phyloP scores from a whole-genome alignment of 2,329 filamentous ascomycete genomes.

The Pyrenophora tritici-repentis region DNA sequence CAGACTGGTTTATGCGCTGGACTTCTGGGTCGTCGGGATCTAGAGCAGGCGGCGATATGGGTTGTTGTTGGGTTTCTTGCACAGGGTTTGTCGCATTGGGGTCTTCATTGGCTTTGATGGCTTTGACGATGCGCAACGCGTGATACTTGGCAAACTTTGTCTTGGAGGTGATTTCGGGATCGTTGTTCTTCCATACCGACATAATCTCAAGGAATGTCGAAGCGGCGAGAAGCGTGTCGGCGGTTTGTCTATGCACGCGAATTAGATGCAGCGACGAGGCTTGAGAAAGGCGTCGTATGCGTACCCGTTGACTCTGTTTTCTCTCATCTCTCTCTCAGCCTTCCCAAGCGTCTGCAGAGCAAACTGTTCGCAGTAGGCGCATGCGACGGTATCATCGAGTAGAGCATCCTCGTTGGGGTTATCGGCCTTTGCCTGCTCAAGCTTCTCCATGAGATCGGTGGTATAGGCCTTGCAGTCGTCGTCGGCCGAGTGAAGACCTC shows the following conservation, averaged over 20 bases:
- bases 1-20: constrained; percentile 54
- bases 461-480: constrained; percentile 82
- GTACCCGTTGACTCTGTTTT: constrained; percentile 81
- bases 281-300: constrained; percentile 11
- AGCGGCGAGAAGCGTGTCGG: constrained; percentile 90
- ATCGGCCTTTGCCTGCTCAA: constrained; percentile 79
- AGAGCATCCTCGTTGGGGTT: constrained; percentile 81
- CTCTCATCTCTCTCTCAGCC: constrained; percentile 79
- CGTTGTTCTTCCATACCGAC: constrained; percentile 76
- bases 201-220: constrained; percentile 89
- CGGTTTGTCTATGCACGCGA: constrained; percentile 70
- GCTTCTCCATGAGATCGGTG: constrained; percentile 82
- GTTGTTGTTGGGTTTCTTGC: constrained; percentile 54
- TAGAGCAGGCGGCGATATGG: constrained; percentile 51
- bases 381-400: constrained; percentile 80
- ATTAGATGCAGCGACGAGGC: constrained; percentile 6
- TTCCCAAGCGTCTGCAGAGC: constrained; percentile 84
- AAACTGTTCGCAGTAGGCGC: constrained; percentile 94
- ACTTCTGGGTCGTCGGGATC: constrained; percentile 70
- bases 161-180: constrained; percentile 79
- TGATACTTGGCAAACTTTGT: constrained; percentile 98
- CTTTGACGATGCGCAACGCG: constrained; percentile 85
- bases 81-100: constrained; percentile 89
- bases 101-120: constrained; percentile 86
- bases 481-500: constrained; percentile 76